phyloP scores from a whole-genome alignment of 2,329 filamentous ascomycete genomes.

The Aspergillus cejpii region DNA sequence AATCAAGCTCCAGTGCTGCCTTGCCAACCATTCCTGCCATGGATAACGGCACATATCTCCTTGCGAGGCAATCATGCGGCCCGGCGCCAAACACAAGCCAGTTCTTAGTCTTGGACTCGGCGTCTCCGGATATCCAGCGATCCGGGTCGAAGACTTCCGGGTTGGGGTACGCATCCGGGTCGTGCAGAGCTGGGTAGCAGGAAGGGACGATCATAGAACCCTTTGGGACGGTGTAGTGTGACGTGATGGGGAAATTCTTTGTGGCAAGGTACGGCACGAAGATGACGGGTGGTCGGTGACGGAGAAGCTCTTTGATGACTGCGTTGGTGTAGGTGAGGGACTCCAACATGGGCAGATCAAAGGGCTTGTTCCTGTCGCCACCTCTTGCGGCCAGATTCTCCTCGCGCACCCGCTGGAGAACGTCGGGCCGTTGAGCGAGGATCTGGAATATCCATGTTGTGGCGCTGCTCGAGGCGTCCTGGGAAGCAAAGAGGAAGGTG shows the following conservation, averaged over 20 bases:
- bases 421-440: slow-evolving; percentile 47
- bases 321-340: slow-evolving; percentile 48
- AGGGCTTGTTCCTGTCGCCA: slow-evolving; percentile 39
- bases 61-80: slow-evolving; percentile 47
- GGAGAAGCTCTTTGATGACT: slow-evolving; percentile 50
- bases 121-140: slow-evolving; percentile 49
- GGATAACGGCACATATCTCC: slow-evolving; percentile 46
- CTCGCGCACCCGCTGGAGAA: slow-evolving; percentile 42
- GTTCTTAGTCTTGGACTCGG: slow-evolving; percentile 47
- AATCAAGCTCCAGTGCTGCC: slow-evolving; percentile 46
- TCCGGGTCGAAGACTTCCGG: slow-evolving; percentile 48
- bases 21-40: slow-evolving; percentile 51
- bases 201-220: slow-evolving; percentile 48
- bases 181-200: slow-evolving; percentile 48
- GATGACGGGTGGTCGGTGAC: slow-evolving; percentile 49
- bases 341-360: slow-evolving; percentile 45
- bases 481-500: slow-evolving; percentile 50
- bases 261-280: slow-evolving; percentile 50
- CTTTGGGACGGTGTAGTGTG: slow-evolving; percentile 46
- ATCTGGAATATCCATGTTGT: slow-evolving; percentile 51
- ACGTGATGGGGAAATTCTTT: slow-evolving; percentile 44
- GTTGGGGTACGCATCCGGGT: slow-evolving; percentile 44
- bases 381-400: slow-evolving; percentile 44
- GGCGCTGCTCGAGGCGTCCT: slow-evolving; percentile 50
- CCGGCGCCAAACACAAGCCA: slow-evolving; percentile 51